phyloP scores from a whole-genome alignment of 495 filamentous ascomycete genomes.

The Rostrohypoxylon terebratum region DNA sequence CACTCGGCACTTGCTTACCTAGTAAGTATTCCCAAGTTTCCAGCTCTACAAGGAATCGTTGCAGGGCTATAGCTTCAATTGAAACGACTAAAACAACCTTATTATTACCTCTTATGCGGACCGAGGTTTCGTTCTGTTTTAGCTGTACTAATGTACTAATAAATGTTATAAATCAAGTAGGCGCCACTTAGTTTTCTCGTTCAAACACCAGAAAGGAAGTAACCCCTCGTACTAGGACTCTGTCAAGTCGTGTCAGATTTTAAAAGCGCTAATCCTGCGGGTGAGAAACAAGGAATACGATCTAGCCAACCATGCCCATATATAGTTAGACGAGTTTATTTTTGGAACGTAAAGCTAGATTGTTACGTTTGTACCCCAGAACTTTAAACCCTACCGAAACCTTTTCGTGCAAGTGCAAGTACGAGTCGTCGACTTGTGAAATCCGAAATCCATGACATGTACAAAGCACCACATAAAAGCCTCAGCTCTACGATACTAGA shows the following conservation, averaged over 20 bases:
- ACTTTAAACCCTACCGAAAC: slow-evolving; percentile 24
- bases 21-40: background rate
- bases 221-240: background rate
- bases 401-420: background rate
- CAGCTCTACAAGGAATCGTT: background rate
- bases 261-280: slow-evolving; percentile 23
- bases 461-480: slow-evolving; percentile 1
- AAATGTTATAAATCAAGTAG: slow-evolving; percentile 1
- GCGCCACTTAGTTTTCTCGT: background rate
- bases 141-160: no score
- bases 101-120: slow-evolving; percentile 24
- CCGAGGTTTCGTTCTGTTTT: background rate
- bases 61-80: background rate
- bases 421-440: background rate
- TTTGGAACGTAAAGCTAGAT: slow-evolving; percentile 7
- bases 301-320: slow-evolving; percentile 32
- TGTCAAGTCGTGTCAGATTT: background rate
- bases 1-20: background rate
- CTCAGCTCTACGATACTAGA: background rate
- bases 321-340: slow-evolving; percentile 34
- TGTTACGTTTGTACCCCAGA: slow-evolving; percentile 19
- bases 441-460: no score
- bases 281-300: slow-evolving; percentile 38
- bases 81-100: slow-evolving; percentile 27
- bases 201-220: background rate